Evolutionary conservation across 1,284 basidiomycete species (phyloP), one percentile per base, ranked within the genome.

Genomic region (Coriolopsis trogii): DNA sequence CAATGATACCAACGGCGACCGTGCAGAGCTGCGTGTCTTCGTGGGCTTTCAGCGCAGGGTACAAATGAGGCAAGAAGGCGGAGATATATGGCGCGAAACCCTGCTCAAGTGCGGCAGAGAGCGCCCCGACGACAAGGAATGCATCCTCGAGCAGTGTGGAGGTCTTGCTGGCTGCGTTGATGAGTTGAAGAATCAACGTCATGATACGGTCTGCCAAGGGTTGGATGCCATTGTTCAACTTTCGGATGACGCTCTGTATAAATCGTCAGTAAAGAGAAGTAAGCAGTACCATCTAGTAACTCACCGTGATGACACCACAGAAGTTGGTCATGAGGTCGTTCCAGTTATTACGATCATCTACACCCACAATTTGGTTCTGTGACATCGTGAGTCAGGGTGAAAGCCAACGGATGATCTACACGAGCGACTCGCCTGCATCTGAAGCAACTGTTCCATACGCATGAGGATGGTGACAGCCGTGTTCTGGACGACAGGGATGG

Each of bases 261-360:
- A 12, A 18, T 24, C 15, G 21, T 59, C 46, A 48, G 51, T 36
- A 30, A 13, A 52, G 16, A 18, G 36, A 24, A 4, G 3, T 7
- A 24, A 4, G 34, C 16, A 5, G 1, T 36, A 16, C 18, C 18
- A 39, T 30, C 36, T 38, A 49, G n/a, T 29, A 15, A 76, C 88
- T 67, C 64, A 92, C 91, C 47, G 92, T 90, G 51, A 94, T 78
- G 41, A 97, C 91, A 55, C 89, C 89, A 72, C 95, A 98, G 65
- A 98, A 83, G 73, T 96, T 97, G 73, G 93, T 91, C 71, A 98
- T 95, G 36, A 99, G 79, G 70, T 99, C 96, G 67, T 95, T 96
- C 94, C 96, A 98, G 77, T 98, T 99, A 73, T 96, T 96, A 60
- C 93, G 86, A 69, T 99, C 96, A 71, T 99, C 96, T 37, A 89